These are phyloP conservation scores for Strobilomyces dryophilus DNA, from an alignment of 768 basidiomycete species.

Conservation along the genomic window DNA sequence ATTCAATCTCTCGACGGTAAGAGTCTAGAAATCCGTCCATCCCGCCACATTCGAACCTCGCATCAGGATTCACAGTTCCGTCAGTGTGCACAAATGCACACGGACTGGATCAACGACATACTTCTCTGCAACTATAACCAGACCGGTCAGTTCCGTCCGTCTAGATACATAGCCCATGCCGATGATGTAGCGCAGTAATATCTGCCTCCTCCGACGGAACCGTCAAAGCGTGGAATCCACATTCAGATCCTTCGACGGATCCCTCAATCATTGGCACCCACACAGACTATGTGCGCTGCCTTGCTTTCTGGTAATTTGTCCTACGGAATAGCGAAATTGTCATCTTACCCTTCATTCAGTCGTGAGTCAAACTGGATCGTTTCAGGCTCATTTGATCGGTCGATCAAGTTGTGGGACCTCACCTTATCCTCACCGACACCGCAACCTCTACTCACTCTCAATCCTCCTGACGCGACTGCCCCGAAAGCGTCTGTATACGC, in stretches of 20 bases:
- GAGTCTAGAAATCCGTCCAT: conserved; percentile 17
- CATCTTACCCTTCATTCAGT: conserved; percentile 34
- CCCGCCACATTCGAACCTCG: conserved; percentile 2
- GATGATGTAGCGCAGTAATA: conserved; percentile 49
- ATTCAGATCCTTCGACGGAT: conserved; percentile 52
- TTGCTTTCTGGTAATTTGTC: conserved; percentile 56
- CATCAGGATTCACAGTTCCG: conserved; percentile 63
- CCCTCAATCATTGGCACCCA: conserved; percentile 72
- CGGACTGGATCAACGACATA: conserved; percentile 97
- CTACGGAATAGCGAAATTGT: conserved; percentile 1
- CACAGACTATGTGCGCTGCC: conserved; percentile 81
- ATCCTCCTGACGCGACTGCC: conserved; percentile 60
- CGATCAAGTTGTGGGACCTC: conserved; percentile 93
- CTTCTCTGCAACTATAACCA: conserved; percentile 89
- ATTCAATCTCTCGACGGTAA: conserved; percentile 46
- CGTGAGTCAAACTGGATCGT: conserved; percentile 84
- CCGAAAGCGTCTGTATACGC: conserved; percentile 78
- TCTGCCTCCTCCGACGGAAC: conserved; percentile 96
- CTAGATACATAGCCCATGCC: neutral
- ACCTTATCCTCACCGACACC: conserved; percentile 37
- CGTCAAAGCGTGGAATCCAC: conserved; percentile 90
- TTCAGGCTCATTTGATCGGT: conserved; percentile 91
- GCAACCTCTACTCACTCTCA: conserved; percentile 59
- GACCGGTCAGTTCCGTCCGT: conserved; percentile 49
- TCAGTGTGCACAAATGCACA: conserved; percentile 85